phyloP scores from a whole-genome alignment of 2,329 filamentous ascomycete genomes.

The Camillea tinctor region DNA sequence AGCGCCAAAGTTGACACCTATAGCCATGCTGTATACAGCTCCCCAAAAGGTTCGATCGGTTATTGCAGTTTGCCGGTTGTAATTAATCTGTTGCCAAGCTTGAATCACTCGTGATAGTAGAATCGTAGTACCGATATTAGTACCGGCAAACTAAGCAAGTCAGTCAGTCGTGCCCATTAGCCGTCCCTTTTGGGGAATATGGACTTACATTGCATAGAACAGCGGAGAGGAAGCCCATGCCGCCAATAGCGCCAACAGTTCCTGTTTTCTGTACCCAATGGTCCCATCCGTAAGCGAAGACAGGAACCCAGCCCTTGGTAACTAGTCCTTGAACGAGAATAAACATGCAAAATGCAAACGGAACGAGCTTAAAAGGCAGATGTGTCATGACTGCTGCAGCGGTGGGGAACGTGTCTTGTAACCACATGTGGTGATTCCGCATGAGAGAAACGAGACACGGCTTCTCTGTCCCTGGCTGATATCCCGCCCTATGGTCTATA shows the following conservation, averaged over 20 bases:
- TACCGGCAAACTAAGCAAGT: conserved; percentile 63
- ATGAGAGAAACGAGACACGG: conserved; percentile 54
- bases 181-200: neutral
- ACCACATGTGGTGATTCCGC: conserved; percentile 52
- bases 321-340: conserved; percentile 70
- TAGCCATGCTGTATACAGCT: conserved; percentile 71
- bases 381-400: conserved; percentile 63
- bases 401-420: conserved; percentile 69
- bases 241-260: conserved; percentile 65
- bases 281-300: conserved; percentile 73
- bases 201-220: conserved; percentile 68
- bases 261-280: conserved; percentile 70
- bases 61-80: conserved; percentile 46
- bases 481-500: conserved; percentile 3
- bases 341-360: conserved; percentile 74
- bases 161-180: conserved; percentile 2
- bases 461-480: conserved; percentile 13
- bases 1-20: conserved; percentile 73
- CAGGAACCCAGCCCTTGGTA: conserved; percentile 71
- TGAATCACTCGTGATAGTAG: conserved; percentile 70
- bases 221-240: conserved; percentile 72
- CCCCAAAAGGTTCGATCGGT: conserved; percentile 69
- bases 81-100: conserved; percentile 62
- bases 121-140: conserved; percentile 75
- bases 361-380: conserved; percentile 65